Base-by-base conservation (phyloP, 1,139 yeast species). In the Kluyveromyces marxianus region DNA sequence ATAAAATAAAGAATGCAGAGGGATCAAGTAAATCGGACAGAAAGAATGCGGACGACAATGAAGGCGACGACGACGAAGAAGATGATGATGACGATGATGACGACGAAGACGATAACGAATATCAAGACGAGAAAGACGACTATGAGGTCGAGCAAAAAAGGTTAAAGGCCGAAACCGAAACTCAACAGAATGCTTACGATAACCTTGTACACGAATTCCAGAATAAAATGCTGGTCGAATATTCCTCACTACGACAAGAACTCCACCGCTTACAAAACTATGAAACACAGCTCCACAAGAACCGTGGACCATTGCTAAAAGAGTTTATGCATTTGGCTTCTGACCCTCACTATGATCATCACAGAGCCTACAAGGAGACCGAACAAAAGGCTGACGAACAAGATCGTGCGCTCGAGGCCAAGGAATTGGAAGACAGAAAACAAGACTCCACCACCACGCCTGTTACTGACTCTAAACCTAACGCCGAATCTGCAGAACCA, bases 1-100 rank as follows among this genome's bases (percentile, higher is more conserved):
- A 74, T 48, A 30, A 27, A 5, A 40, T 40, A 14, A 67, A 69
- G 44, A 69, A 66, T 48, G 58, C 59, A 8, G 48, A 53, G 33
- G 64, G 62, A 36, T 52, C 50, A 25, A 50, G 52, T 30, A 56
- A 51, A 6, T 62, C 56, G 8, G 62, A 54, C 28, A 55, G 31
- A 29, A 8, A 50, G n/a, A 57, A 50, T 10, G 57, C 48, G 2
- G 54, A 50, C 2, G 57, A 51, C 2, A 52, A 48, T 3, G 52
- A 50, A 8, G 53, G 50, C 2, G 60, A 57, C 1, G 60, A 54
- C 1, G 60, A 55, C 3, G 62, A 58, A 2, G 57, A 53, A 4
- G 65, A 57, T 7, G 68, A 59, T 2, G 65, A 58, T 28, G 63
- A 53, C 1, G 50, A 57, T 5, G 50, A 56, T 4, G 61, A 55